Base-by-base conservation (phyloP, 2,329 filamentous ascomycete species). In the Ceratocystis alfenasii region DNA sequence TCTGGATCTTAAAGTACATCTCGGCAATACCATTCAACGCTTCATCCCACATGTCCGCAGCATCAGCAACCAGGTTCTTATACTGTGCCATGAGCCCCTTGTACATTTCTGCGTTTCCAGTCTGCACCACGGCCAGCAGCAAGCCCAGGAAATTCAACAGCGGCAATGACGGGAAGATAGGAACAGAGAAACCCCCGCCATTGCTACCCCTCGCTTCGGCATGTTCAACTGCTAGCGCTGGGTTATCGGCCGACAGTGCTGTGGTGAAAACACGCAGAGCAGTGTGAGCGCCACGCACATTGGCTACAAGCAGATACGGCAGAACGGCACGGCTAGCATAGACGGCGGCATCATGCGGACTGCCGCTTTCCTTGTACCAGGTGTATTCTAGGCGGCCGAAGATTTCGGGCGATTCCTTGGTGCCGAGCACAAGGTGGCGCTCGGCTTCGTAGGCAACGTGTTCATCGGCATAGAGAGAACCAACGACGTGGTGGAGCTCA, bases 361-460 rank as follows among this genome's bases (percentile, higher is more conserved):
- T 89, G 7, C 64, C 64, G 75, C 95, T 90, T 72, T 91, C 85
- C 68, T 83, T 86, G 79, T 97, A 99, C 94, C 94, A 99, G 63
- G 86, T 82, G 75, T 95, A 97, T 75, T 97, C 90, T 76, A 97
- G 83, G 70, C 85, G 84, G 62, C 87, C 86, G 65, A 99, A 83
- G 10, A 88, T 81, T 70, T 90, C 86, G 46, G 92, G 83, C 0
- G 91, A 96, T 75, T 95, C 91, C 71, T 88, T 88, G 8, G 91
- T 97, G 68, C 94, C 95, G 48, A 96, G 81, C 62, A 92, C 76
- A 65, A 99, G 81, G 75, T 99, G 94, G 71, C 86, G 84, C 76
- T 99, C 95, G 15, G 95, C 94, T 68, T 96, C 92, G 79, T 96
- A 95, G 30, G 87, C 83, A 68, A 96, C 90, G 75, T 92, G 88